These are phyloP conservation scores for Cunninghamia lanceolata DNA, from an alignment of 75 land plant genomes.

Conservation along the genomic window DNA sequence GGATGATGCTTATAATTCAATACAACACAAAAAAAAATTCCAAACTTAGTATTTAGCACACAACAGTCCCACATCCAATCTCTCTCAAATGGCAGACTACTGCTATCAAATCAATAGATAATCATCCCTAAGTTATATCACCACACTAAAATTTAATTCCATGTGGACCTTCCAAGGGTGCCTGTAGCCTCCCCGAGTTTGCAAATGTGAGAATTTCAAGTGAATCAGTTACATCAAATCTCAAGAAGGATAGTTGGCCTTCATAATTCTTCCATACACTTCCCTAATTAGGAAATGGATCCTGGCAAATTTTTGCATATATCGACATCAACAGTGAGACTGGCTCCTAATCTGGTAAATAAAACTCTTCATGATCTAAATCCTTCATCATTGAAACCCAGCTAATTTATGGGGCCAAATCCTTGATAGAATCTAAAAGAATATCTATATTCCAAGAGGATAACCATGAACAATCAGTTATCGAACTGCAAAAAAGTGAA, in stretches of 20 bases:
- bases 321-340: slow-evolving; percentile 69
- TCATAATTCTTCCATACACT: slow-evolving; percentile 83
- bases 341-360: slow-evolving; percentile 61
- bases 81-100: slow-evolving; percentile 82
- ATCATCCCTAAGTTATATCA: slow-evolving; percentile 68
- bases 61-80: slow-evolving; percentile 60
- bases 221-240: slow-evolving; percentile 65
- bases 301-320: slow-evolving; percentile 70
- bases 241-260: slow-evolving; percentile 90
- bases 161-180: slow-evolving; percentile 22
- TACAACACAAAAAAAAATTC: no score
- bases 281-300: slow-evolving; percentile 82
- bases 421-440: slow-evolving; percentile 69
- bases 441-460: slow-evolving; percentile 77
- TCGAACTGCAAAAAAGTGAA: slow-evolving; percentile 41
- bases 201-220: slow-evolving; percentile 84
- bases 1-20: no score
- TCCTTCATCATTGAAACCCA: slow-evolving; percentile 74
- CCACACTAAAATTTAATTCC: slow-evolving; percentile 26
- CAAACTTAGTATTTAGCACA: slow-evolving; percentile 50
- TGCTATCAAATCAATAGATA: slow-evolving; percentile 72
- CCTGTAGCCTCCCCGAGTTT: slow-evolving; percentile 65
- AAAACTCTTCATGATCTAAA: slow-evolving; percentile 87
- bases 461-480: slow-evolving; percentile 35
- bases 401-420: slow-evolving; percentile 70